Evolutionary conservation across 257 asterid genomes (phyloP).

Genomic region (Ilex asprella): DNA sequence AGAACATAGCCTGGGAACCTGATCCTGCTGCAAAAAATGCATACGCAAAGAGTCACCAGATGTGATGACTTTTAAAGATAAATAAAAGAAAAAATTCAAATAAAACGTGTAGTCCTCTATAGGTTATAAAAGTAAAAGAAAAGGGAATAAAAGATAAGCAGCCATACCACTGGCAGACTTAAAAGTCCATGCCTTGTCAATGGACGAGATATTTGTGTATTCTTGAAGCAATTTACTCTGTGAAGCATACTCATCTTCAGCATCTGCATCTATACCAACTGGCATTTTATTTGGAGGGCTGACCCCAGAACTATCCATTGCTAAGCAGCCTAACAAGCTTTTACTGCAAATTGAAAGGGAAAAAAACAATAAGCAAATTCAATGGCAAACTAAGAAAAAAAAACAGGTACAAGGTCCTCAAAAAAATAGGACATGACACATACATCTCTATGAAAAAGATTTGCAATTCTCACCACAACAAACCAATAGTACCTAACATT

Average conservation of each 20-base stretch:
- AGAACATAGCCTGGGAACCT: constrained; percentile 70
- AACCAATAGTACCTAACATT: too few species aligned
- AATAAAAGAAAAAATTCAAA: not conserved
- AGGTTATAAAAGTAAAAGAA: not conserved
- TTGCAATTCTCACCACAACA: too few species aligned
- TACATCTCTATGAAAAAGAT: too few species aligned
- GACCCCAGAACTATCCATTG: constrained; percentile 42
- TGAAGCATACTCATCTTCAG: constrained; percentile 52
- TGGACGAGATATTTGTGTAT: constrained; percentile 54
- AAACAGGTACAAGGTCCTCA: not conserved
- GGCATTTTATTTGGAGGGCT: constrained; percentile 28
- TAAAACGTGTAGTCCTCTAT: not conserved
- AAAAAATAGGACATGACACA: too few species aligned
- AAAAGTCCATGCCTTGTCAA: constrained; percentile 93
- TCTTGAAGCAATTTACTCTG: constrained; percentile 59
- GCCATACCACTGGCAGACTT: constrained; percentile 48
- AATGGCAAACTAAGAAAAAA: not conserved
- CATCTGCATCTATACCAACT: constrained; percentile 29
- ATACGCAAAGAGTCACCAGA: constrained; percentile 5
- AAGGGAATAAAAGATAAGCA: constrained; percentile 6
- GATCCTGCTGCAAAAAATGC: constrained; percentile 36
- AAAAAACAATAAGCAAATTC: constrained; percentile 1
- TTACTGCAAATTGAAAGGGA: constrained; percentile 12
- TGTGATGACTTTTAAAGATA: constrained; percentile 2
- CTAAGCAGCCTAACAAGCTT: constrained; percentile 25